Percentiles rank a stretch among this genome's conserved stretches.
Conservation (phyloP, 306 rosid genomes). For the Astragalus glycyphyllos region DNA sequence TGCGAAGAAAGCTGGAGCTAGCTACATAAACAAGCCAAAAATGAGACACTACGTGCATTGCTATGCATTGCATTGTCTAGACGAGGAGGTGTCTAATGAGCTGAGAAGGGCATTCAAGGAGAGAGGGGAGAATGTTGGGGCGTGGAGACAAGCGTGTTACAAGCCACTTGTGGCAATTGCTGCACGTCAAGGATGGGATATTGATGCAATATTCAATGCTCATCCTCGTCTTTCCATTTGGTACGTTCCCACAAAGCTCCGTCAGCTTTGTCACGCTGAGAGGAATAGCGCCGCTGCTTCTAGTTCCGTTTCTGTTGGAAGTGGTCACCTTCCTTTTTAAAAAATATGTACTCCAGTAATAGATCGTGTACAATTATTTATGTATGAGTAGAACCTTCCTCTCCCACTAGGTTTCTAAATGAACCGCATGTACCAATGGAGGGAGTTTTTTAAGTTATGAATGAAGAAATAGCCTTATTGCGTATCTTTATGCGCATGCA, state of each 20-base stretch:
- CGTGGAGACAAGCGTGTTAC: conserved; percentile 92
- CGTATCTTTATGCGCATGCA: too few species aligned
- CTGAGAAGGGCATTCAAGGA: conserved; percentile 73
- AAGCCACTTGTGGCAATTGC: conserved; percentile 79
- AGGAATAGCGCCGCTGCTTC: conserved; percentile 68
- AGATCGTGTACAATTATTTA: too few species aligned
- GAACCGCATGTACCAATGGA: too few species aligned
- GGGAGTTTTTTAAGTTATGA: too few species aligned
- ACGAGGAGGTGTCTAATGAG: conserved; percentile 74
- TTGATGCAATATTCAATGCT: conserved; percentile 83
- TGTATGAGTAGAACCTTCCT: too few species aligned
- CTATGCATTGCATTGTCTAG: conserved; percentile 86
- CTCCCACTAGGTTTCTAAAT: too few species aligned
- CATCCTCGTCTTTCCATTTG: conserved; percentile 85
- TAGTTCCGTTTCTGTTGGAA: conserved; percentile 56
- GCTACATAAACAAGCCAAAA: conserved; percentile 95
- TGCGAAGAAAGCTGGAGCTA: conserved; percentile 90
- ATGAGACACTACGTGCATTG: conserved; percentile 99
- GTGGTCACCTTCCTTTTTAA: conserved; percentile 53
- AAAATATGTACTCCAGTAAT: too few species aligned
- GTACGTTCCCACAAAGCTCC: conserved; percentile 96
- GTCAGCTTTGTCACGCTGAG: conserved; percentile 90
- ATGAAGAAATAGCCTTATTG: too few species aligned
- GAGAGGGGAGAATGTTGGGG: conserved; percentile 87
- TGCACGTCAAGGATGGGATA: conserved; percentile 89